Evolutionary conservation across 1,284 basidiomycete genomes (phyloP).

Genomic region (Tetrapyrgos nigripes): DNA sequence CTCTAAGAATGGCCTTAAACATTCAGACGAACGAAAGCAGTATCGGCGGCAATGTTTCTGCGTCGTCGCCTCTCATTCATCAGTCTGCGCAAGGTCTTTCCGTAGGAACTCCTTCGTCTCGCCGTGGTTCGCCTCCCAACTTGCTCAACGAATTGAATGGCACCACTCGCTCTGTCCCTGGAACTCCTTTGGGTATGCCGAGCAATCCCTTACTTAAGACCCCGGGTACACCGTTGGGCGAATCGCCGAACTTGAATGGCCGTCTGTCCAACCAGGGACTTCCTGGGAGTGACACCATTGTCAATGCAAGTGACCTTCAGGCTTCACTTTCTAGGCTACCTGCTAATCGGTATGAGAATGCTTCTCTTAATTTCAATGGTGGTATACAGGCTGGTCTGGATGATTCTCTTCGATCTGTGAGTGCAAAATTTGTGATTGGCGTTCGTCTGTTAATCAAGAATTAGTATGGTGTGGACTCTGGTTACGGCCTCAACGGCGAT

Average conservation of each 20-base stretch:
- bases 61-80: conserved; percentile 66
- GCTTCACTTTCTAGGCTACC: conserved; percentile 73
- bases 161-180: conserved; percentile 76
- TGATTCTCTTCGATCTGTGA: conserved; percentile 46
- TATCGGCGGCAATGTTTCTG: conserved; percentile 58
- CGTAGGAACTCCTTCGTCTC: conserved; percentile 57
- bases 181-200: conserved; percentile 69
- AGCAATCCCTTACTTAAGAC: conserved; percentile 63
- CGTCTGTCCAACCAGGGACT: conserved; percentile 63
- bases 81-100: conserved; percentile 64
- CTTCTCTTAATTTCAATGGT: conserved; percentile 55
- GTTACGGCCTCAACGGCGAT: conserved; percentile 59
- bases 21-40: conserved; percentile 59
- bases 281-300: conserved; percentile 53
- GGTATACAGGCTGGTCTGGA: conserved; percentile 58
- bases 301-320: conserved; percentile 61
- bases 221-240: conserved; percentile 72
- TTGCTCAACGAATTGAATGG: conserved; percentile 64
- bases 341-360: conserved; percentile 63
- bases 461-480: conserved; percentile 66
- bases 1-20: conserved; percentile 67
- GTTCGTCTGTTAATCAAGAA: too few species aligned
- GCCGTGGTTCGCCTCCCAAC: conserved; percentile 73
- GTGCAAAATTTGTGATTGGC: too few species aligned
- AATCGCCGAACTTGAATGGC: conserved; percentile 62